phyloP scores from a whole-genome alignment of 148 eudicot genomes.

The Camellia granthamiana region DNA sequence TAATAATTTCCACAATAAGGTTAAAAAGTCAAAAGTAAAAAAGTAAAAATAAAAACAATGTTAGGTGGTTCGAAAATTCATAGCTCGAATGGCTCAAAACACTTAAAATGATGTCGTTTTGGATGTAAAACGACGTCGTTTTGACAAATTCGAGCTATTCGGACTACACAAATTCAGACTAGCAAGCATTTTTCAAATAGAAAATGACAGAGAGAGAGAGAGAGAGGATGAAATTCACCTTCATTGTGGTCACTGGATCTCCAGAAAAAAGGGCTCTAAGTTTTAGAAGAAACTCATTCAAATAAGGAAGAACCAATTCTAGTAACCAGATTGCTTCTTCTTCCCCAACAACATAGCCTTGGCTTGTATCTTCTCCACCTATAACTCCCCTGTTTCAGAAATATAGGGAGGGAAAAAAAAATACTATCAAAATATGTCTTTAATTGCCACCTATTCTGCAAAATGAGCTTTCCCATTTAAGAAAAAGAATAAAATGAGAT shows the following conservation, averaged over 20 bases:
- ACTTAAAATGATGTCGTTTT: too few species aligned
- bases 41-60: background rate
- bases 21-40: background rate
- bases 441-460: too few species aligned
- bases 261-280: slow-evolving; percentile 70
- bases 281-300: slow-evolving; percentile 64
- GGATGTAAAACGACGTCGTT: too few species aligned
- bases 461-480: background rate
- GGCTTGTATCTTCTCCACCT: slow-evolving; percentile 25
- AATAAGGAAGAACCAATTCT: slow-evolving; percentile 57
- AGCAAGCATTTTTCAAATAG: too few species aligned
- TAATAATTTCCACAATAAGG: slow-evolving; percentile 2
- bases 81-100: too few species aligned
- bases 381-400: slow-evolving; percentile 36
- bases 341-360: slow-evolving; percentile 51
- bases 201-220: background rate
- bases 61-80: background rate
- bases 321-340: slow-evolving; percentile 76
- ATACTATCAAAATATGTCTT: background rate
- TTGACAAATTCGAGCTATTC: too few species aligned
- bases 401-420: background rate
- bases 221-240: slow-evolving; percentile 34
- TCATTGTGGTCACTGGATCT: slow-evolving; percentile 82
- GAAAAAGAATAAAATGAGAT: too few species aligned
- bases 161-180: too few species aligned